Conservation (phyloP, 495 filamentous ascomycete genomes). For the Gamarada debralockiae region DNA sequence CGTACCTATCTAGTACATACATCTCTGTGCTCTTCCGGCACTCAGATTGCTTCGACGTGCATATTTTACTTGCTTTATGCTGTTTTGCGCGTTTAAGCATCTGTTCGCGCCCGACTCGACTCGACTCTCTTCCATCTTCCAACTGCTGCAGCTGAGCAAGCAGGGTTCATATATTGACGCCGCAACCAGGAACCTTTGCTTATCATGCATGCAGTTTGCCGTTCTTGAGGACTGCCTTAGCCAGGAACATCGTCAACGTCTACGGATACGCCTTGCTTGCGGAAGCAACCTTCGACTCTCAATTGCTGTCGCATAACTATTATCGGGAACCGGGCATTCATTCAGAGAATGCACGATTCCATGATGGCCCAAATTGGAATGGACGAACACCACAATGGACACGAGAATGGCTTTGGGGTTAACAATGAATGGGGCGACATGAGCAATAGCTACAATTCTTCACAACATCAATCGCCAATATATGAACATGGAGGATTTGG, state of each 20-base stretch:
- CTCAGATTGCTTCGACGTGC: conserved; percentile 2
- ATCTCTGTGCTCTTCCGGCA: conserved; percentile 10
- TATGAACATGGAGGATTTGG: conserved; percentile 25
- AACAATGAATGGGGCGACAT: conserved; percentile 27
- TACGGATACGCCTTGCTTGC: conserved; percentile 8
- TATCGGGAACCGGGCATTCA: conserved; percentile 2
- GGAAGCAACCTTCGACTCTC: conserved; percentile 8
- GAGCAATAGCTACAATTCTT: conserved; percentile 23
- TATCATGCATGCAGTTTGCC: conserved; percentile 31
- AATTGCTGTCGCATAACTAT: conserved; percentile 14
- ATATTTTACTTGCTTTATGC: conserved; percentile 19
- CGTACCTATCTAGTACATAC: conserved; percentile 7
- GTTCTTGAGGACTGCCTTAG: conserved; percentile 28
- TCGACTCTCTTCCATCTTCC: conserved; percentile 13
- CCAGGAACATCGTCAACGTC: conserved; percentile 25
- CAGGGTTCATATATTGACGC: conserved; percentile 27
- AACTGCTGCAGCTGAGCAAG: conserved; percentile 19
- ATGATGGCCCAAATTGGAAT: conserved; percentile 28
- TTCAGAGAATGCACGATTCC: conserved; percentile 27
- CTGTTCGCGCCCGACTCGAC: conserved; percentile 14
- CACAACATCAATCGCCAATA: conserved; percentile 28
- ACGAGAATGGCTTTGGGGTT: conserved; percentile 18
- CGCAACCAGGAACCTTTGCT: conserved; percentile 26
- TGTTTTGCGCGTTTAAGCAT: conserved; percentile 20
- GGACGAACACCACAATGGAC: conserved; percentile 24